Base-by-base conservation (phyloP, 495 filamentous ascomycete genomes). In the Talaromyces wortmannii region DNA sequence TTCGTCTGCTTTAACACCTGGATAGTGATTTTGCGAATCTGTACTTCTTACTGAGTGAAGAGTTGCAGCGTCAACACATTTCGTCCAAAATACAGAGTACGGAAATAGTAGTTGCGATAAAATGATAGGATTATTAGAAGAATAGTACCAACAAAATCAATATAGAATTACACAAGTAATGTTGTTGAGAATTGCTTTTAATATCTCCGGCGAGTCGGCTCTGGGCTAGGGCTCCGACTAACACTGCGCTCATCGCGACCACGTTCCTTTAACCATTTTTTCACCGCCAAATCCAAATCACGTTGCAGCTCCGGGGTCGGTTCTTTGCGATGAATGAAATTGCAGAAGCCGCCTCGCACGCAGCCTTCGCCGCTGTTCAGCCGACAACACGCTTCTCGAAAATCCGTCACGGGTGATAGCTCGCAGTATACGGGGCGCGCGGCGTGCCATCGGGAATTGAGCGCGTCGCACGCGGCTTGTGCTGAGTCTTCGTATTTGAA, bases 401-500 rank as follows among this genome's bases (percentile, higher is more conserved):
- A 98, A 78, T 98, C 94, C 44, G 94, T 98, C 17, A 98, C 94
- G 63, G 94, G 94, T 50, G 85, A 90, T 51, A 98, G 74, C 67
- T 98, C 94, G 83, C 92, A 97, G 76, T 98, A 98, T 67, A 98
- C 95, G 46, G 94, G 94, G 53, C 94, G 84, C 43, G 89, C 94
- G 57, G 94, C 94, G 74, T 98, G 97, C 94, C 94, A 98, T 65
- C 94, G 87, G 23, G 79, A 84, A 72, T 97, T 98, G 54, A 97
- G 83, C 30, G 84, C 85, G 72, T 98, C 95, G 80, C 92, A 97
- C 58, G 94, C 94, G 33, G 79, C 78, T 67, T 97, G 92, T 10
- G 94, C 94, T 53, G 85, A 85, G 76, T 98, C 94, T 80, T 98
- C 94, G 83, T 97, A 98, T 76, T 98, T 98, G 87, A 98, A 98